Evolutionary conservation across 495 filamentous ascomycete genomes (phyloP), one percentile per base, ranked within the genome.

Genomic region (Xylaria curta): DNA sequence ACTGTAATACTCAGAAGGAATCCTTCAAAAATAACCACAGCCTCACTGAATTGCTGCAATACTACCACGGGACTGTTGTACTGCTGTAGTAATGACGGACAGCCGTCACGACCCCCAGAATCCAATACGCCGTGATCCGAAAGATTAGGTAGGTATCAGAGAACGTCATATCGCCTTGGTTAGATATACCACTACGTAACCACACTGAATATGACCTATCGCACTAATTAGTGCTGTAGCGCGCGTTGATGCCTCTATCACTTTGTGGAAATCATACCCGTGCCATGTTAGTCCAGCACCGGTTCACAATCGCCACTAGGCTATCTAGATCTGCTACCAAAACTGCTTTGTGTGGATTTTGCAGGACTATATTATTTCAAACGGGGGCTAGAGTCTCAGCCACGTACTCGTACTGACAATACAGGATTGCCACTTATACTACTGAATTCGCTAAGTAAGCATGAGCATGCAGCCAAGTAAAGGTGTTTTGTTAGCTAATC

Each of bases 1-100:
- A 42, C 26, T 33, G 15, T 51, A 49, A 66, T 51, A 49, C 46
- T n/a, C 13, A 44, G 42, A 56, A 33, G 49, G 21, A 56, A 67
- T 54, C 65, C 36, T 31, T 56, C 36, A 4, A 33, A 9, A 38
- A n/a, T 31, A 36, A 36, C n/a, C 28, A 46, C 46, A 36, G 26
- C 46, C 63, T 49, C 21, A 12, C 21, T 8, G 13, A 21, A 36
- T 49, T 33, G 62, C 40, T 36, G 62, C 46, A 5, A 24, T 33
- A 21, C 17, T 9, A 54, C 47, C 19, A 26, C 17, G 7, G 28
- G 13, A 65, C 15, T 49, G 10, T 40, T 2, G 61, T 47, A 33
- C 58, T n/a, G 58, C 15, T 38, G n/a, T 40, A 36, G 54, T 36
- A 31, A 59, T 59, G 5, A 58, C 26, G 15, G 53, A 58, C 53